Conservation (phyloP, 352 stramenopile genomes). For the Phytopythium ostracodes region DNA sequence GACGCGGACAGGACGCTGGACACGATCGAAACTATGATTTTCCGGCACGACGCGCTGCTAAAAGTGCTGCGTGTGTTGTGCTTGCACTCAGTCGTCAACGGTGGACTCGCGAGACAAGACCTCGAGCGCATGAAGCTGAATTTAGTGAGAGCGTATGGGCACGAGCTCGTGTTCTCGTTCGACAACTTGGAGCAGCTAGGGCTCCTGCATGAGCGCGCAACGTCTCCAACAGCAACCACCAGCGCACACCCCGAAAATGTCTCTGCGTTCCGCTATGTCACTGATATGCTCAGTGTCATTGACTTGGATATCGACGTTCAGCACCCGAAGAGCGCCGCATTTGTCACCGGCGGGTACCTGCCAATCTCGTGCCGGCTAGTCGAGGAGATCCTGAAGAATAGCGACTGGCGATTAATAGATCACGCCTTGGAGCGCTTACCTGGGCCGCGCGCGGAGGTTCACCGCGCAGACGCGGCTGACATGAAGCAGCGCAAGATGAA, state of each 20-base stretch:
- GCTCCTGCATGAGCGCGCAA: conserved; percentile 33
- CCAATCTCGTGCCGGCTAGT: conserved; percentile 67
- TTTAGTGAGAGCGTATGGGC: conserved; percentile 66
- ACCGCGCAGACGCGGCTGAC: conserved; percentile 14
- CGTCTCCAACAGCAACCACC: neutral
- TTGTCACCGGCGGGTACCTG: conserved; percentile 69
- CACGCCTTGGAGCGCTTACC: conserved; percentile 40
- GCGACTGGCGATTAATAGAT: conserved; percentile 44
- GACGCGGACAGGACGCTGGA: conserved; percentile 25
- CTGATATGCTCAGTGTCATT: conserved; percentile 32
- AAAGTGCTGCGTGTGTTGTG: conserved; percentile 63
- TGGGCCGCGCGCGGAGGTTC: conserved; percentile 55
- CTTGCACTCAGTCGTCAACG: conserved; percentile 50
- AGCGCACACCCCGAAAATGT: neutral
- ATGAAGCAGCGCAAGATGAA: conserved; percentile 29
- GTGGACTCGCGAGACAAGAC: conserved; percentile 28
- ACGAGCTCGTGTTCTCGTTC: conserved; percentile 71
- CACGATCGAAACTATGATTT: conserved; percentile 58
- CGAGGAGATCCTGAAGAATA: conserved; percentile 53
- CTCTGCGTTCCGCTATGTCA: conserved; percentile 27
- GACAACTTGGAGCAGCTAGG: conserved; percentile 50
- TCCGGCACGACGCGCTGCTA: conserved; percentile 41
- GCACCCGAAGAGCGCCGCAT: conserved; percentile 49
- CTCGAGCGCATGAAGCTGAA: conserved; percentile 49
- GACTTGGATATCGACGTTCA: conserved; percentile 56